These are phyloP conservation scores for Wickerhamomyces subpelliculosus DNA, from an alignment of 805 yeast species.

Conservation along the genomic window DNA sequence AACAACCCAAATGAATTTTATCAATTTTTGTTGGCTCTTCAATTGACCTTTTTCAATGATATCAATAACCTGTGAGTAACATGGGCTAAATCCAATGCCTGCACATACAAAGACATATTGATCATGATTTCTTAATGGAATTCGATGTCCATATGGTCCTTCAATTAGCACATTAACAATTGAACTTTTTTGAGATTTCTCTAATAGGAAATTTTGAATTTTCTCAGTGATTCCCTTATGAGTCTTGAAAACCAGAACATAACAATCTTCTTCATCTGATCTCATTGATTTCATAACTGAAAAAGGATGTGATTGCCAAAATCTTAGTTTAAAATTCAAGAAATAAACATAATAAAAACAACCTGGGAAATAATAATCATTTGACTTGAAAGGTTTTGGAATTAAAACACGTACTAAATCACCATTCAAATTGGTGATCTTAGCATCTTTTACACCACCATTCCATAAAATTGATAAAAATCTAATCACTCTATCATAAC, in stretches of 20 bases:
- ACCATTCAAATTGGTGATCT: conserved; percentile 21
- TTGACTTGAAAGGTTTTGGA: conserved; percentile 39
- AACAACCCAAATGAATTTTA: conserved; percentile 60
- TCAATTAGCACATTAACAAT: conserved; percentile 39
- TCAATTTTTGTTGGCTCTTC: conserved; percentile 16
- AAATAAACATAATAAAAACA: conserved; percentile 51
- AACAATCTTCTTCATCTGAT: conserved; percentile 20
- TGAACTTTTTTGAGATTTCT: conserved; percentile 24
- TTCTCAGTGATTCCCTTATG: conserved; percentile 51
- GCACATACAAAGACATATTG: conserved; percentile 38
- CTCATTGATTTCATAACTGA: conserved; percentile 41
- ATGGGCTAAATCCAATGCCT: conserved; percentile 48
- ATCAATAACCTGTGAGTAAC: conserved; percentile 34
- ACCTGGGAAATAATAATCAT: conserved; percentile 39
- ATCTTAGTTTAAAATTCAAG: conserved; percentile 31
- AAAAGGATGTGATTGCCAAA: conserved; percentile 68
- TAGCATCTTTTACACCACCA: conserved; percentile 53
- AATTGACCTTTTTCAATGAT: conserved; percentile 13
- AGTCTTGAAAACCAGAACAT: conserved; percentile 39
- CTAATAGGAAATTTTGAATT: conserved; percentile 27
- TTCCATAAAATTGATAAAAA: conserved; percentile 45
- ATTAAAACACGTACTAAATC: conserved; percentile 34
- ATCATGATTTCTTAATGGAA: conserved; percentile 32
- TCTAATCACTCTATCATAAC: conserved; percentile 55
- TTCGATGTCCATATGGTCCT: conserved; percentile 55